These are phyloP conservation scores for Ananas comosus DNA, from an alignment of 176 grass and related monocot species.

Conservation along the genomic window DNA sequence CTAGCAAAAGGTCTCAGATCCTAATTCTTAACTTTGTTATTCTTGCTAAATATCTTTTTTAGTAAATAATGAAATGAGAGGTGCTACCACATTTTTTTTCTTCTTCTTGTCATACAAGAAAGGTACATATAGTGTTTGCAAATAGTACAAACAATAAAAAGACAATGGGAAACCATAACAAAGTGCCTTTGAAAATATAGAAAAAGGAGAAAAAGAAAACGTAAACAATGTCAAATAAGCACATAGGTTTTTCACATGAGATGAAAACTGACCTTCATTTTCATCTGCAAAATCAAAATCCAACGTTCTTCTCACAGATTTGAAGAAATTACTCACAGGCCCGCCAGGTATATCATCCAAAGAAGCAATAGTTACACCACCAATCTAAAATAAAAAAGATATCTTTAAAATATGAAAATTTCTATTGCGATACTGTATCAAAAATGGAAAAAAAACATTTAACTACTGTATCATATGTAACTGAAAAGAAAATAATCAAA, in stretches of 20 bases:
- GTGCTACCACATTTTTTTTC: too few species aligned
- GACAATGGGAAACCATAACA: too few species aligned
- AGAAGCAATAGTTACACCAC: conserved; percentile 60
- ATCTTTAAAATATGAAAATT: neutral
- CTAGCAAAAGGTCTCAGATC: too few species aligned
- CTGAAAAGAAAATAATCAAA: neutral
- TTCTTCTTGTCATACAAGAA: too few species aligned
- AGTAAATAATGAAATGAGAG: too few species aligned
- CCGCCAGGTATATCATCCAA: conserved; percentile 75
- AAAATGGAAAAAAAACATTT: neutral
- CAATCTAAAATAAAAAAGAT: conserved; percentile 51
- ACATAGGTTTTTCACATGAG: neutral
- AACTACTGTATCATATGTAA: neutral
- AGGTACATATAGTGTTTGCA: too few species aligned
- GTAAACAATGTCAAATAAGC: neutral
- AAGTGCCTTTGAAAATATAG: too few species aligned
- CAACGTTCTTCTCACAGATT: conserved; percentile 73
- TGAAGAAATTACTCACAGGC: conserved; percentile 73
- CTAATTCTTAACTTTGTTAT: too few species aligned
- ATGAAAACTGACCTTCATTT: conserved; percentile 44
- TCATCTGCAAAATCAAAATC: conserved; percentile 91
- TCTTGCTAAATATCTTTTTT: too few species aligned
- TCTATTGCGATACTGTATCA: neutral
- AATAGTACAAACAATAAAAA: too few species aligned
- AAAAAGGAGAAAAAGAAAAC: too few species aligned